Percentiles rank a stretch among this genome's conserved stretches.
Conservation (phyloP, 306 rosid species). For the Inga laurina region DNA sequence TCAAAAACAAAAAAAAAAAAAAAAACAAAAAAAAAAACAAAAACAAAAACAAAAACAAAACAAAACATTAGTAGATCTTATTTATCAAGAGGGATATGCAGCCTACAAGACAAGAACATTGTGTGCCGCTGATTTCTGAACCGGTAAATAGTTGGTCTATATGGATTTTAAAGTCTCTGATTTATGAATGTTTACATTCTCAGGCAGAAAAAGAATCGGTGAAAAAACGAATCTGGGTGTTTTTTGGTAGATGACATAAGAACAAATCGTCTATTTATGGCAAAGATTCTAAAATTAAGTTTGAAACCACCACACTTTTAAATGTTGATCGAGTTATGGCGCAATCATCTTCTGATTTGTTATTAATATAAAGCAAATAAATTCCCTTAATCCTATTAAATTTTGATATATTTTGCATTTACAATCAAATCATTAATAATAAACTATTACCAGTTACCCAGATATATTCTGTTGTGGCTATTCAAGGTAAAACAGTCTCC, state of each 20-base stretch:
- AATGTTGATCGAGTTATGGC: conserved; percentile 21
- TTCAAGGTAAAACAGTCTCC: conserved; percentile 11
- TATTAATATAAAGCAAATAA: not conserved
- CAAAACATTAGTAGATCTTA: not conserved
- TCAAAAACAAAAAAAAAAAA: not conserved
- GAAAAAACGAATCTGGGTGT: not conserved
- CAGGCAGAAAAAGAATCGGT: not conserved
- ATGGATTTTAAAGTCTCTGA: not conserved
- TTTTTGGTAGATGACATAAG: not conserved
- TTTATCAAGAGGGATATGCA: not conserved
- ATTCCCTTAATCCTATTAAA: conserved; percentile 19
- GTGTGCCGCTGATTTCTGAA: not conserved
- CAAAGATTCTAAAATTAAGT: conserved; percentile 28
- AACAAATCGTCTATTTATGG: conserved; percentile 22
- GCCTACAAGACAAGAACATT: not conserved
- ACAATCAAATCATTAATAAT: conserved; percentile 15
- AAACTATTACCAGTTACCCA: conserved; percentile 5
- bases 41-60: not conserved
- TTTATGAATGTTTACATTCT: not conserved
- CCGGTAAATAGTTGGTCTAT: not conserved
- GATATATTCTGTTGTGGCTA: conserved; percentile 9
- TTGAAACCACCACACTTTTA: conserved; percentile 24
- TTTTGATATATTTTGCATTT: conserved; percentile 26
- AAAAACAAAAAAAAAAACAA: not conserved
- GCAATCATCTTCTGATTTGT: conserved; percentile 20